Conservation (phyloP, 306 rosid species). For the Benincasa hispida region DNA sequence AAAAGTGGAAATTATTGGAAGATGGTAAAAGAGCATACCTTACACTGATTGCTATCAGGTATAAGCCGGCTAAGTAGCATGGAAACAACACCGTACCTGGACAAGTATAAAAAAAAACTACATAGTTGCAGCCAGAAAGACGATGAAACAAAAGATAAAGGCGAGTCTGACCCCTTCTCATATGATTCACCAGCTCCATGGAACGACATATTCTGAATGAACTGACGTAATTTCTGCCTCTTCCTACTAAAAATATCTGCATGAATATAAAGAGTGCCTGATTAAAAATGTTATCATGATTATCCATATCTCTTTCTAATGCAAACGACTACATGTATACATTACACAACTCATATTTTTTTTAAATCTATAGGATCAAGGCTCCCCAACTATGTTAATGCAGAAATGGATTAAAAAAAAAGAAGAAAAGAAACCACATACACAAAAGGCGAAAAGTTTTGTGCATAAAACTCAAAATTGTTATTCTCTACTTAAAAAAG, state of each 20-base stretch:
- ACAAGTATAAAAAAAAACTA: conserved; percentile 15
- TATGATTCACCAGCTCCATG: conserved; percentile 29
- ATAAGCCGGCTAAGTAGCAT: conserved; percentile 59
- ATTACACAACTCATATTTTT: background rate
- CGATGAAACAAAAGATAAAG: conserved; percentile 10
- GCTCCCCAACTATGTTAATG: background rate
- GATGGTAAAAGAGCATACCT: conserved; percentile 26
- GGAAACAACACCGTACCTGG: conserved; percentile 48
- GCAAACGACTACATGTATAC: background rate
- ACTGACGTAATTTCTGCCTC: conserved; percentile 55
- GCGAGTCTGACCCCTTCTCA: conserved; percentile 48
- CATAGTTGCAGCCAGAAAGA: conserved; percentile 9
- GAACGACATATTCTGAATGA: conserved; percentile 34
- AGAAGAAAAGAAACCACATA: background rate
- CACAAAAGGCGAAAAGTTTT: background rate
- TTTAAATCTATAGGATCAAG: background rate
- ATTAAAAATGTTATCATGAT: conserved; percentile 1
- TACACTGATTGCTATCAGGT: conserved; percentile 24
- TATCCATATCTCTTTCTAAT: background rate
- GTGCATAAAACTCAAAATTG: background rate
- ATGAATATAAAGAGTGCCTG: conserved; percentile 24
- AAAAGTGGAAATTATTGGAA: background rate
- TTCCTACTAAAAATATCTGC: conserved; percentile 43
- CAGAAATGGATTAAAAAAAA: background rate
- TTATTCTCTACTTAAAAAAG: background rate